Percentiles rank a stretch among this genome's conserved stretches.
Conservation (phyloP, 2,329 filamentous ascomycete species). For the Xylaria multiplex region DNA sequence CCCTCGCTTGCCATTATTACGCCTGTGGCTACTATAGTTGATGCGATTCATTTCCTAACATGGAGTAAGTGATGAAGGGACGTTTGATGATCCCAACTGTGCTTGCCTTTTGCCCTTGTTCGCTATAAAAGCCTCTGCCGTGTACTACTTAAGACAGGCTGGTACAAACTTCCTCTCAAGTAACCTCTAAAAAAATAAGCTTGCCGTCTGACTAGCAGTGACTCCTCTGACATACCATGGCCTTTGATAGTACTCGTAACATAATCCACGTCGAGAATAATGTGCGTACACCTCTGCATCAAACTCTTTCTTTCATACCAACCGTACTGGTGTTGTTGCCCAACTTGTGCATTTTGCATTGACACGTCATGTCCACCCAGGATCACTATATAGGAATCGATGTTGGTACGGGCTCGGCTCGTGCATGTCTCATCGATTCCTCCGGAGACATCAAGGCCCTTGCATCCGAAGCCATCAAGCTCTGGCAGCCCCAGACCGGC, state of each 20-base stretch:
- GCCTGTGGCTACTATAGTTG: slow-evolving; percentile 30
- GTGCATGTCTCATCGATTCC: slow-evolving; percentile 94
- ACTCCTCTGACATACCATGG: slow-evolving; percentile 35
- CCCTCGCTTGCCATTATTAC: slow-evolving; percentile 27
- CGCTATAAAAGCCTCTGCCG: slow-evolving; percentile 18
- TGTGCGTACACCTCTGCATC: slow-evolving; percentile 40
- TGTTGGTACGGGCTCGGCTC: slow-evolving; percentile 93
- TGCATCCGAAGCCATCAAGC: slow-evolving; percentile 78
- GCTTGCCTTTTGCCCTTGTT: slow-evolving; percentile 2
- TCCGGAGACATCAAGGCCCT: slow-evolving; percentile 86
- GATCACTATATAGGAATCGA: slow-evolving; percentile 85
- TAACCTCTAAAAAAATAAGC: not conserved
- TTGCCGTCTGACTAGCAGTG: slow-evolving; percentile 9
- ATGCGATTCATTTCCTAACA: slow-evolving; percentile 35
- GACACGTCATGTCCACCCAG: slow-evolving; percentile 48
- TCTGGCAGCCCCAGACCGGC: slow-evolving; percentile 80
- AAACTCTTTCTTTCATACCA: not conserved
- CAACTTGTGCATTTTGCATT: slow-evolving; percentile 33
- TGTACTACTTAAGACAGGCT: not conserved
- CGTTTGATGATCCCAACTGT: slow-evolving; percentile 1
- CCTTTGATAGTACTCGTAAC: slow-evolving; percentile 47
- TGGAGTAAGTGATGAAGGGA: slow-evolving; percentile 38
- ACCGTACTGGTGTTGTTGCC: not conserved
- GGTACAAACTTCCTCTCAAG: not conserved
- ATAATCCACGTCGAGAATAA: slow-evolving; percentile 49